A percentile compares a stretch with the other conserved stretches of the same genome.
Evolutionary conservation across 768 basidiomycete genomes (phyloP).

Genomic region (Lactarius pseudohatsudake): DNA sequence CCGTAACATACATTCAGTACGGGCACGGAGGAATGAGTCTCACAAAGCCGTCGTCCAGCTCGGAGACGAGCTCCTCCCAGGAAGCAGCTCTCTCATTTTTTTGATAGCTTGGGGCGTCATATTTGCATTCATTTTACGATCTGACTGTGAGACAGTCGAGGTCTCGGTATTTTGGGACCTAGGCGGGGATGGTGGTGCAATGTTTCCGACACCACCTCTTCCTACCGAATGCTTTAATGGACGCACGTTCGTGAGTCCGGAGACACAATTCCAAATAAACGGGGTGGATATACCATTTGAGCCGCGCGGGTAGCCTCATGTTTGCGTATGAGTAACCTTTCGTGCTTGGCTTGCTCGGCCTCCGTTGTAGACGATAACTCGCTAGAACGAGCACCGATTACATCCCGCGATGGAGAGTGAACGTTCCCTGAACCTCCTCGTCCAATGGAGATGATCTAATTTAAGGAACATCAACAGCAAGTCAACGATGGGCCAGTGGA

Average conservation of each 20-base stretch:
- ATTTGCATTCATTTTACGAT: not conserved
- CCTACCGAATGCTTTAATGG: constrained; percentile 13
- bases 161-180: not conserved
- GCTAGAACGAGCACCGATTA: no score
- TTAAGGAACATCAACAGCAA: not conserved
- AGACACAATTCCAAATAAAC: not conserved
- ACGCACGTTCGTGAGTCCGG: not conserved
- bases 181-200: not conserved
- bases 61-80: not conserved
- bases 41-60: no score
- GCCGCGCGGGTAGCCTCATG: not conserved
- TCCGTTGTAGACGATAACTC: not conserved
- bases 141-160: not conserved
- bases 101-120: not conserved
- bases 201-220: constrained; percentile 17
- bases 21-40: no score
- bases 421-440: constrained; percentile 24
- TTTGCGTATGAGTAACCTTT: not conserved
- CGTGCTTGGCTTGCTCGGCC: not conserved
- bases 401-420: not conserved
- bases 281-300: constrained; percentile 2
- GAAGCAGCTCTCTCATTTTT: not conserved
- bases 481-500: not conserved
- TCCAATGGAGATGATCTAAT: constrained; percentile 7
- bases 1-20: no score